Evolutionary conservation across 345 rosid genomes (phyloP).

Genomic region (Boechera retrofracta): DNA sequence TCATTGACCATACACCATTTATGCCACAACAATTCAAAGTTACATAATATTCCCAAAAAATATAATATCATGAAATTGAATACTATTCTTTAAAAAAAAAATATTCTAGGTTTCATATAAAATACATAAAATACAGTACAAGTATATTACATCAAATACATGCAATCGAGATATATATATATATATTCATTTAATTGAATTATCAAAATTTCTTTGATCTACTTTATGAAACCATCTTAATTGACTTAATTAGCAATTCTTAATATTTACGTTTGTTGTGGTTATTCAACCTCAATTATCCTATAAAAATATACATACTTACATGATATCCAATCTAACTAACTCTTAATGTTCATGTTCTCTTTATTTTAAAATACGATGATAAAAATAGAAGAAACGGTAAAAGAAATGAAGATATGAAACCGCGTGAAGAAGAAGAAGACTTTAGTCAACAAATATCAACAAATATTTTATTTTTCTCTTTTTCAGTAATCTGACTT

Average conservation of each 20-base stretch:
- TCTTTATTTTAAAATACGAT: background rate
- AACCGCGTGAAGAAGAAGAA: conserved; percentile 47
- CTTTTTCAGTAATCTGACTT: conserved; percentile 32
- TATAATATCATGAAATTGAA: background rate
- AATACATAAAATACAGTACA: background rate
- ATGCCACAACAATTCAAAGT: background rate
- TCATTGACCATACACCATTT: background rate
- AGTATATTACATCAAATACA: too few species aligned
- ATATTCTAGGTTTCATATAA: background rate
- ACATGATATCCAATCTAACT: too few species aligned
- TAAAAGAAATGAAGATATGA: conserved; percentile 16
- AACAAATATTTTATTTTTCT: conserved; percentile 20
- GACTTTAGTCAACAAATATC: conserved; percentile 41
- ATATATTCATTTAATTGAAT: too few species aligned
- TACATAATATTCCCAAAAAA: background rate
- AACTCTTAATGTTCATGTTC: conserved; percentile 3
- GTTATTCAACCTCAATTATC: background rate
- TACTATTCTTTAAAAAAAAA: background rate
- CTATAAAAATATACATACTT: too few species aligned
- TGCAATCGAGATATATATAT: too few species aligned
- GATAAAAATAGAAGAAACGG: background rate
- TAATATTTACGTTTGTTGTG: background rate
- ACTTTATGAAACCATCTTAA: too few species aligned
- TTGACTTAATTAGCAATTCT: too few species aligned
- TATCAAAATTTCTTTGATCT: too few species aligned